These are phyloP conservation scores for Pichia eremophila DNA, from an alignment of 805 yeast species.

Conservation along the genomic window DNA sequence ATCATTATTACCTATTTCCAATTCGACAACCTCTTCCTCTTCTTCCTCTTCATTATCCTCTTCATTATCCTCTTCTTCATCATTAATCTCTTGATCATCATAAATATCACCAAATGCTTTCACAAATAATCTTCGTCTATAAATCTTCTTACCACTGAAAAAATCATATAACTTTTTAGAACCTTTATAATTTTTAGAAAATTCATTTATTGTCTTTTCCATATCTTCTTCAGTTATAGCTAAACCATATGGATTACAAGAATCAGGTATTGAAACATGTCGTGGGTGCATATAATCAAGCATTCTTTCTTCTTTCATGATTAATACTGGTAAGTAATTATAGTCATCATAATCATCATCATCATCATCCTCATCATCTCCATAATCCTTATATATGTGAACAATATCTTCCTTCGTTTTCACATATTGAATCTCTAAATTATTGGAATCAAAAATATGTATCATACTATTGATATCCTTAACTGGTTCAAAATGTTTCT, in stretches of 20 bases:
- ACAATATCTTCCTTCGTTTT: neutral
- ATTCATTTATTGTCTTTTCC: constrained; percentile 1
- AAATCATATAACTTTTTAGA: neutral
- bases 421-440: neutral
- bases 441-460: neutral
- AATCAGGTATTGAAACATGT: too few species aligned
- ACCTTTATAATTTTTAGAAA: neutral
- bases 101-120: neutral
- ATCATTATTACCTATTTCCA: neutral
- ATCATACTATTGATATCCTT: constrained; percentile 1
- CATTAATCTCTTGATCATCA: neutral
- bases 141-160: constrained; percentile 1
- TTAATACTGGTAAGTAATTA: neutral
- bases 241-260: neutral
- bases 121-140: constrained; percentile 20
- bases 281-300: neutral
- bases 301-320: neutral
- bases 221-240: constrained; percentile 5
- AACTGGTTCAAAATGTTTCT: neutral
- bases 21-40: neutral
- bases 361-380: neutral
- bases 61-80: neutral
- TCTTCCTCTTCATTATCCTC: neutral
- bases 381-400: neutral
- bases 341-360: neutral